Base-by-base conservation (phyloP, 805 yeast genomes). In the Teunomyces kruisii region DNA sequence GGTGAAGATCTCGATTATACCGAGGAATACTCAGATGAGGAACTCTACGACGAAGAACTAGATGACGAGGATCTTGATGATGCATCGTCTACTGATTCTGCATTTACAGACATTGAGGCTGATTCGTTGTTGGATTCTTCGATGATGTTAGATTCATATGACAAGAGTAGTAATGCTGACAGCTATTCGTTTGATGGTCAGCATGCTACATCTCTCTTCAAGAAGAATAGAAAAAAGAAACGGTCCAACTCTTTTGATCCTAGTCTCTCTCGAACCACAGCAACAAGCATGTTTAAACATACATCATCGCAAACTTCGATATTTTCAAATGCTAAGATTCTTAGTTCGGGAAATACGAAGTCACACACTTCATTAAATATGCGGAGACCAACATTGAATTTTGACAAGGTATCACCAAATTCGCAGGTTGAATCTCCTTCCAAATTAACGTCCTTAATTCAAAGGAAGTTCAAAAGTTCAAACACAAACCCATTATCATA, bases 401-500 rank as follows among this genome's bases (percentile, higher is more conserved):
- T 67, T 49, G 68, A 58, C 7, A 62, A 55, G 44, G 45, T 49
- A 9, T 55, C 49, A 31, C 55, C 52, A 4, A 14, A 29, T 26
- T 4, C 28, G 43, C 47, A 22, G 43, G 26, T 13, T 14, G 27
- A 32, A 9, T 26, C 26, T 10, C 16, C 41, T 8, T 75, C 80
- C 2, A 66, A 65, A 22, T 56, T 78, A 29, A 74, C 81, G 13
- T 56, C 65, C 1, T 52, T 81, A 56, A 72, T 81, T 14, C 70
- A 69, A 26, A 57, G 65, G 9, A 60, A 66, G 43, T 57, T 53
- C 39, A 64, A 55, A 26, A 68, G 66, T 4, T 52, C 70, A 22
- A 67, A 68, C 28, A 59, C 56, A 7, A 68, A 76, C 40, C 80
- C 82, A 0, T 59, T 81, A 44, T 68, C 65, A 6, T 76, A 66